Percentiles rank a stretch among this genome's conserved stretches.
Conservation (phyloP, 306 rosid genomes). For the Senna tora region DNA sequence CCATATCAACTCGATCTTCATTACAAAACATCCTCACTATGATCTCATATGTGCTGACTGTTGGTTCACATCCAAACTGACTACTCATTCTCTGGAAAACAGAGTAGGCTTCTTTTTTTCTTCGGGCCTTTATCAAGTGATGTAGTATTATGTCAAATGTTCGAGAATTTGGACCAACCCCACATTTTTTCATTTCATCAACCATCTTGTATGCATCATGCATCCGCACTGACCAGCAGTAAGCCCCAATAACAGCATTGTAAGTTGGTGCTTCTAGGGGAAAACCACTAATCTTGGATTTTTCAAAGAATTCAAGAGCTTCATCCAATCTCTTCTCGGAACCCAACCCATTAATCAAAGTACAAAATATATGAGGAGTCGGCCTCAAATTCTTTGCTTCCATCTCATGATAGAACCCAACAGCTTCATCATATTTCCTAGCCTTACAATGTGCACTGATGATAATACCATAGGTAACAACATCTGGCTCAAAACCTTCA, state of each 20-base stretch:
- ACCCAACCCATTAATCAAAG: constrained; percentile 81
- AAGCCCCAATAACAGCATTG: constrained; percentile 90
- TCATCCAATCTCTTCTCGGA: constrained; percentile 71
- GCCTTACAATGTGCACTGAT: constrained; percentile 74
- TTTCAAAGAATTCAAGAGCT: constrained; percentile 66
- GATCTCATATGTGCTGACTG: constrained; percentile 69
- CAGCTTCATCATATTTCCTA: constrained; percentile 62
- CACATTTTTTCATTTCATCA: constrained; percentile 64
- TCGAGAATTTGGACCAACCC: constrained; percentile 76
- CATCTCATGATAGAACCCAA: constrained; percentile 68
- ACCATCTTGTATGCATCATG: constrained; percentile 56
- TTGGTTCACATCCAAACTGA: constrained; percentile 67
- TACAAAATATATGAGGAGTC: constrained; percentile 75
- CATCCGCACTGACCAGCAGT: constrained; percentile 66
- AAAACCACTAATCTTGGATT: constrained; percentile 60
- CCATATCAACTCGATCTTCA: constrained; percentile 60
- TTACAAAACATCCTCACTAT: constrained; percentile 85
- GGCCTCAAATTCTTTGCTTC: constrained; percentile 54
- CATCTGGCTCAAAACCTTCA: constrained; percentile 76
- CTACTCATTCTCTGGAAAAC: constrained; percentile 65
- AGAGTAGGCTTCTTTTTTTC: constrained; percentile 62
- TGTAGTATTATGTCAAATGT: constrained; percentile 73
- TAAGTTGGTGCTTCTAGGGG: constrained; percentile 67
- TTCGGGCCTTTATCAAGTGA: constrained; percentile 64
- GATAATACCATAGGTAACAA: constrained; percentile 73